phyloP scores from a whole-genome alignment of 2,329 filamentous ascomycete genomes.

The Aureobasidium leucospermi region DNA sequence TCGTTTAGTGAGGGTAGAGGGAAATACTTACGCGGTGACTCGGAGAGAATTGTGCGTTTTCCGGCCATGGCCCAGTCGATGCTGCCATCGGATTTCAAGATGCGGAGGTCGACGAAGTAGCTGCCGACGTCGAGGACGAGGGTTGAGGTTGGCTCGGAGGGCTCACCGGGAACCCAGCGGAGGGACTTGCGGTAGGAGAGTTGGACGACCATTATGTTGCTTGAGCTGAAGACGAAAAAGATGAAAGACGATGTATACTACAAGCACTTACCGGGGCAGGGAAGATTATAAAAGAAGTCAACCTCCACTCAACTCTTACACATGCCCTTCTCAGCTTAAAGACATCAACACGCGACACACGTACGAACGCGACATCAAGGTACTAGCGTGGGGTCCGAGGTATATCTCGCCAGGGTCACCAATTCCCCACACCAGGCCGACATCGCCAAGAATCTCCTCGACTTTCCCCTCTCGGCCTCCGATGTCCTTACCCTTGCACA shows the following conservation, averaged over 20 bases:
- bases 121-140: conserved; percentile 9
- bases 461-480: not conserved
- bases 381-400: not conserved
- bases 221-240: too few relatives aligned
- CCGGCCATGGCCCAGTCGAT: conserved; percentile 15
- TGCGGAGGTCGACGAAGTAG: conserved; percentile 11
- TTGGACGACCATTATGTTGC: conserved; percentile 11
- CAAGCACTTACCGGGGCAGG: not conserved
- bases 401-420: not conserved
- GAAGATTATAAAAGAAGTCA: not conserved
- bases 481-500: not conserved
- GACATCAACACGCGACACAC: not conserved
- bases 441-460: conserved; percentile 8
- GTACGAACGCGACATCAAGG: not conserved
- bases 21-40: not conserved
- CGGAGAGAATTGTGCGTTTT: not conserved
- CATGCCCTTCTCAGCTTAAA: not conserved
- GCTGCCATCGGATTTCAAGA: not conserved
- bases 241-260: not conserved
- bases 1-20: not conserved
- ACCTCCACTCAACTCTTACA: not conserved
- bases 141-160: conserved; percentile 7
- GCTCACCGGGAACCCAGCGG: not conserved
- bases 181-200: conserved; percentile 10
- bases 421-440: not conserved